Percentiles rank a stretch among this genome's conserved stretches.
Conservation (phyloP, 345 rosid species). For the Gossypium raimondii region DNA sequence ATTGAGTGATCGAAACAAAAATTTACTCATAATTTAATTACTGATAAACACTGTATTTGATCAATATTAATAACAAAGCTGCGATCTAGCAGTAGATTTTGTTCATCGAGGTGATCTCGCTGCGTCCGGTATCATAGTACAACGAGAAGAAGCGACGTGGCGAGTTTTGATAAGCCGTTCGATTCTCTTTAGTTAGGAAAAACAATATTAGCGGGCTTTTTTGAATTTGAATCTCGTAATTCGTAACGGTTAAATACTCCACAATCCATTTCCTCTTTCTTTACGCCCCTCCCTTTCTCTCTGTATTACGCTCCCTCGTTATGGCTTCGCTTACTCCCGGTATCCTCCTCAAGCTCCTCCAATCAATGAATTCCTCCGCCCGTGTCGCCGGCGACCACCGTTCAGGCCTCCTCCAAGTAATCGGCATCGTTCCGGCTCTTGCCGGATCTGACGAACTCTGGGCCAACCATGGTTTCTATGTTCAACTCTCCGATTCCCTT, state of each 20-base stretch:
- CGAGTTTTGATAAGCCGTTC: too few species aligned
- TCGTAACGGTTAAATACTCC: slow-evolving; percentile 1
- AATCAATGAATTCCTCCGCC: slow-evolving; percentile 70
- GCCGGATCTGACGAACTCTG: slow-evolving; percentile 87
- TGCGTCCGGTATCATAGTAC: neutral
- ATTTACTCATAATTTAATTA: too few species aligned
- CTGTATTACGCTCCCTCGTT: neutral
- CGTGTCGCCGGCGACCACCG: slow-evolving; percentile 95
- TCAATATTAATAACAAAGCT: too few species aligned
- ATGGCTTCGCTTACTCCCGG: slow-evolving; percentile 86
- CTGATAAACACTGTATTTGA: too few species aligned
- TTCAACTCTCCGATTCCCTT: slow-evolving; percentile 95
- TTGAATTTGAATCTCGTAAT: slow-evolving; percentile 5
- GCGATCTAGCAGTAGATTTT: neutral
- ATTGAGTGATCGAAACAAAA: too few species aligned
- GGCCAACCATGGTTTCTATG: slow-evolving; percentile 91
- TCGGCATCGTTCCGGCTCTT: slow-evolving; percentile 88
- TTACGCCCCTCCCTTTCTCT: neutral
- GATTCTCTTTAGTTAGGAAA: neutral
- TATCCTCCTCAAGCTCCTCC: slow-evolving; percentile 85
- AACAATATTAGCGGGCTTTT: slow-evolving; percentile 7
- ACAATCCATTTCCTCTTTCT: neutral
- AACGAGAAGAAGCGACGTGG: neutral
- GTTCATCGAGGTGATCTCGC: neutral
- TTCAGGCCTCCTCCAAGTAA: slow-evolving; percentile 74